These are phyloP conservation scores for Neospermospora avenae DNA, from an alignment of 2,329 filamentous ascomycete genomes.

Conservation along the genomic window DNA sequence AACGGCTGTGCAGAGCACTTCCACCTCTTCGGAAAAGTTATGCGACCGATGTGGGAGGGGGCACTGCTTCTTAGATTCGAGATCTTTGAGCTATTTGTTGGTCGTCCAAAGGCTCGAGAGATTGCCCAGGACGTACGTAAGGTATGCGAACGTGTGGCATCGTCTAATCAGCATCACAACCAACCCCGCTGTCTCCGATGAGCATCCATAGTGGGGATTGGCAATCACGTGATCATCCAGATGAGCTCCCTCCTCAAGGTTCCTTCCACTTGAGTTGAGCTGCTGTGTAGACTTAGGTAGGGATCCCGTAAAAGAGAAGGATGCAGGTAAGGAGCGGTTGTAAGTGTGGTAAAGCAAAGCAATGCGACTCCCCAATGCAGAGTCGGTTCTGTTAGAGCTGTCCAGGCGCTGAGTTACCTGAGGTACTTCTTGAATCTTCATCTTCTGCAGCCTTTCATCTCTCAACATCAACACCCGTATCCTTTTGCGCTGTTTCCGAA, in stretches of 20 bases:
- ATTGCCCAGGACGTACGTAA: conserved; percentile 20
- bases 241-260: neutral
- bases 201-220: neutral
- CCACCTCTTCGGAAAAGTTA: conserved; percentile 26
- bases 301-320: neutral
- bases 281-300: neutral
- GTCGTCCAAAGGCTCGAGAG: conserved; percentile 16
- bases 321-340: neutral
- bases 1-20: conserved; percentile 28
- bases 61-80: conserved; percentile 13
- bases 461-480: conserved; percentile 3
- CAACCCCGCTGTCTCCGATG: conserved; percentile 12
- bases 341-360: neutral
- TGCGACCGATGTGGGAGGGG: conserved; percentile 29
- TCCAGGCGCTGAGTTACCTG: neutral
- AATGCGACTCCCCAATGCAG: neutral
- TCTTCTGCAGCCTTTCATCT: conserved; percentile 1
- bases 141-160: conserved; percentile 13
- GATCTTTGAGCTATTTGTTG: neutral
- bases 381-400: neutral
- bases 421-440: neutral
- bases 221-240: neutral
- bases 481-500: neutral
- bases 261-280: neutral
- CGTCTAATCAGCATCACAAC: conserved; percentile 17